Base-by-base conservation (phyloP, 805 yeast genomes). In the Yarrowia deformans region DNA sequence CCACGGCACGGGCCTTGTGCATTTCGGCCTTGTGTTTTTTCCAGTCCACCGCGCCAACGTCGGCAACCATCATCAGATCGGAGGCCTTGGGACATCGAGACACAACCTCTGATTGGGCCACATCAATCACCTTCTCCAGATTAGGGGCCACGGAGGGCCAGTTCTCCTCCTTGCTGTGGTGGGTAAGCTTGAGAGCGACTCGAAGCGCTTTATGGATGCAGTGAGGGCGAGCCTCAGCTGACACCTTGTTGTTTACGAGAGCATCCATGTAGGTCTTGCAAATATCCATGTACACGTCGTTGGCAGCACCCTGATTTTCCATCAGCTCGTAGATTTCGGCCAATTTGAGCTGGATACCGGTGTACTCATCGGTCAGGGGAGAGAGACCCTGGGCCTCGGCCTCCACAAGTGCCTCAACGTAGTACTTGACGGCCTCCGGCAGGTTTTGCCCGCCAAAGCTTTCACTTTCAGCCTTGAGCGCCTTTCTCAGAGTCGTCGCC, bases 241-340 rank as follows among this genome's bases (percentile, higher is more conserved):
- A 79, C 4, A 81, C 78, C 13, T 78, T 75, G 12, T 79, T 80
- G 39, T 81, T 81, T 70, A 88, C 79, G 16, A 85, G 85, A 14
- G 85, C 83, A 71, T 86, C 81, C 23, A 72, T 69, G 74, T 87
- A 89, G 46, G 85, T 79, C 3, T 87, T 82, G 14, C 88, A 85
- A 61, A 91, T 80, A 73, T 90, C 94, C 69, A 85, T 81, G 77
- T 91, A 93, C 9, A 91, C 79, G 71, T 83, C 81, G 45, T 85
- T 82, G 0, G 97, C 96, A 67, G 89, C 90, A 14, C 85, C 85
- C 40, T 75, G 72, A 86, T 85, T 83, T 23, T 82, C 83, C 73
- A 92, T 77, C 49, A 88, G 82, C 74, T 91, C 97, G 75, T 87
- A 90, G 92, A 92, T 89, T 74, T 93, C 97, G 12, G 90, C 97